Evolutionary conservation across 108 stramenopile genomes (phyloP).

Genomic region (Cyclotella kingstonii): DNA sequence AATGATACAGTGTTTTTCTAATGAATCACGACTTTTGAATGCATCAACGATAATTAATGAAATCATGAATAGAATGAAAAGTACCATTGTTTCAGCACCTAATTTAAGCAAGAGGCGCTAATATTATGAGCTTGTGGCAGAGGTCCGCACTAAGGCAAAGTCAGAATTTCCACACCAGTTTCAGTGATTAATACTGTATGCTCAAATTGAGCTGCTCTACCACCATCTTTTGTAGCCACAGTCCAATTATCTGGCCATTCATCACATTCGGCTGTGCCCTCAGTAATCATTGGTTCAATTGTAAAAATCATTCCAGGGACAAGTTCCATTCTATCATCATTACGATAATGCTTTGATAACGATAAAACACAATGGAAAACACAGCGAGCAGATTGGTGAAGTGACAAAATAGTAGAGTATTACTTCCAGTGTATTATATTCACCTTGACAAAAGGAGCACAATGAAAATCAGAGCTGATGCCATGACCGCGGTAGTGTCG

Average conservation of each 20-base stretch:
- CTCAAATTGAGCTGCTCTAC: slow-evolving; percentile 95
- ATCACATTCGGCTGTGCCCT: slow-evolving; percentile 65
- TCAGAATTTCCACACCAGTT: slow-evolving; percentile 91
- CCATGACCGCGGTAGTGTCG: slow-evolving; percentile 94
- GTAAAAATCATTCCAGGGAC: slow-evolving; percentile 97
- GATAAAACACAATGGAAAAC: not conserved
- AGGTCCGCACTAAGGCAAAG: slow-evolving; percentile 47
- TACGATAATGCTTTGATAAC: slow-evolving; percentile 78
- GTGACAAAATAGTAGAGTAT: no score
- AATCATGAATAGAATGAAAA: no score
- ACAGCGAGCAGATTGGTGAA: no score
- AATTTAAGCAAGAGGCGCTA: no score
- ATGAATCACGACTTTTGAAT: no score
- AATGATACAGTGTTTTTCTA: no score
- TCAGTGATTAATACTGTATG: slow-evolving; percentile 96
- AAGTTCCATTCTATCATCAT: slow-evolving; percentile 64
- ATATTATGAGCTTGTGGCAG: no score
- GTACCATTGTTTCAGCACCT: no score
- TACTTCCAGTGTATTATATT: no score
- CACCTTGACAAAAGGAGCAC: slow-evolving; percentile 83
- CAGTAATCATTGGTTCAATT: slow-evolving; percentile 98
- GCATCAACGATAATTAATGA: no score
- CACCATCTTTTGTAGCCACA: slow-evolving; percentile 88
- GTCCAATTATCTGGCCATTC: slow-evolving; percentile 97
- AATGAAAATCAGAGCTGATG: slow-evolving; percentile 87